These are phyloP conservation scores for Hylodesmum podocarpum DNA, from an alignment of 306 rosid genomes.

Conservation along the genomic window DNA sequence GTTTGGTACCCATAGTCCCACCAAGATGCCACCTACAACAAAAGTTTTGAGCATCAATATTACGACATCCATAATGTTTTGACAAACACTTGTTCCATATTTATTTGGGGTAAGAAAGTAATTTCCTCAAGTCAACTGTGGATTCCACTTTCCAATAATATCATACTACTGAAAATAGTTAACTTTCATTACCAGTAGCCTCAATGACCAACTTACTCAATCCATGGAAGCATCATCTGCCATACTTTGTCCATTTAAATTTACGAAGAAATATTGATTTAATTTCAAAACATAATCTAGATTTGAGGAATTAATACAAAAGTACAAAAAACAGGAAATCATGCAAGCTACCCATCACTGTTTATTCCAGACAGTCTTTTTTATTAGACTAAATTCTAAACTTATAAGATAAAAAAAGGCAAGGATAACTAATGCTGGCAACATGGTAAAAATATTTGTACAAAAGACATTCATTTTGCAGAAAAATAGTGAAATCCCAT, in stretches of 20 bases:
- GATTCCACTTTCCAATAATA: conserved; percentile 24
- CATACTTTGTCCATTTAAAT: background rate
- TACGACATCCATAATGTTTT: background rate
- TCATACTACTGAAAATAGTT: background rate
- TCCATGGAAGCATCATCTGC: background rate
- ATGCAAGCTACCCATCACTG: background rate
- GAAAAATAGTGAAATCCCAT: conserved; percentile 22
- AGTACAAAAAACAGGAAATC: background rate
- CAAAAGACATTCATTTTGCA: conserved; percentile 20
- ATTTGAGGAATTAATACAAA: conserved; percentile 5
- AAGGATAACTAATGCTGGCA: background rate
- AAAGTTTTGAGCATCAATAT: conserved; percentile 23
- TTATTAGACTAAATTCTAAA: background rate
- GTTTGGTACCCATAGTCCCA: conserved; percentile 99
- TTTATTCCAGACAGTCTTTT: conserved; percentile 2
- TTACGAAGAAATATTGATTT: background rate
- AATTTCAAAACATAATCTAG: background rate
- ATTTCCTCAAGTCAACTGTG: background rate
- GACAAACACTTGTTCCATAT: background rate
- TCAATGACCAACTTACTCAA: background rate
- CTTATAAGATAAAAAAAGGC: background rate
- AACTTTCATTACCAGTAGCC: conserved; percentile 12
- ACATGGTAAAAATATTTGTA: background rate
- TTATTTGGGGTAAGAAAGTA: background rate
- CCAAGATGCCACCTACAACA: conserved; percentile 96